Percentiles rank a stretch among this genome's conserved stretches.
These are phyloP conservation scores for Tubosaeta brunneosetosa DNA, from an alignment of 768 basidiomycete species.

Conservation along the genomic window DNA sequence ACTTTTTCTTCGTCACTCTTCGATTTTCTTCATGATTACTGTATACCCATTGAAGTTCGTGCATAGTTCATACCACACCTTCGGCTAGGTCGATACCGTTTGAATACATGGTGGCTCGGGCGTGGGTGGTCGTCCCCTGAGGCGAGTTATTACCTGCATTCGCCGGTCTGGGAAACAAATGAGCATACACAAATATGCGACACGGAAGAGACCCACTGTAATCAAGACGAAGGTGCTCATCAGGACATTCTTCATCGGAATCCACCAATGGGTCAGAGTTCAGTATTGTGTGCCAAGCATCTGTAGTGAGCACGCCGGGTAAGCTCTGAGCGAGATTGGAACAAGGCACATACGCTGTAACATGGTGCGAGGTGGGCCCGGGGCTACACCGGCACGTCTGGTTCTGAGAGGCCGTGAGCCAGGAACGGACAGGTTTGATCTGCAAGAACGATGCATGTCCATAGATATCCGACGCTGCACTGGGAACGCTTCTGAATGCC, in stretches of 20 bases:
- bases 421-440: slow-evolving; percentile 16
- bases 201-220: slow-evolving; percentile 43
- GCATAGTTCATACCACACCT: slow-evolving; percentile 8
- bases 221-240: slow-evolving; percentile 61
- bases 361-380: slow-evolving; percentile 46
- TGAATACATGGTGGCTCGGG: slow-evolving; percentile 39
- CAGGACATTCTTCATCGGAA: slow-evolving; percentile 67
- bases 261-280: slow-evolving; percentile 69
- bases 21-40: slow-evolving; percentile 20
- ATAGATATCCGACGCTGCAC: slow-evolving; percentile 24
- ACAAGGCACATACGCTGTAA: slow-evolving; percentile 53
- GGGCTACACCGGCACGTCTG: slow-evolving; percentile 22
- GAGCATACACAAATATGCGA: slow-evolving; percentile 1
- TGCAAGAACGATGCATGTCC: slow-evolving; percentile 25
- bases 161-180: slow-evolving; percentile 45
- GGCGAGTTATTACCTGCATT: slow-evolving; percentile 53
- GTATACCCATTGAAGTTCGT: slow-evolving; percentile 23
- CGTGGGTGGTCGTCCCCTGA: slow-evolving; percentile 56
- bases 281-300: slow-evolving; percentile 67
- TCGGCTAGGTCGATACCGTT: slow-evolving; percentile 6
- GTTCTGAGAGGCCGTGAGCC: slow-evolving; percentile 23
- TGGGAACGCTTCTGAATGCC: slow-evolving; percentile 17
- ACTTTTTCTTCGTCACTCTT: slow-evolving; percentile 11
- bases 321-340: slow-evolving; percentile 1
- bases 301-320: slow-evolving; percentile 33